Base-by-base conservation (phyloP, 2,329 filamentous ascomycete species). In the Aspergillus sp. region DNA sequence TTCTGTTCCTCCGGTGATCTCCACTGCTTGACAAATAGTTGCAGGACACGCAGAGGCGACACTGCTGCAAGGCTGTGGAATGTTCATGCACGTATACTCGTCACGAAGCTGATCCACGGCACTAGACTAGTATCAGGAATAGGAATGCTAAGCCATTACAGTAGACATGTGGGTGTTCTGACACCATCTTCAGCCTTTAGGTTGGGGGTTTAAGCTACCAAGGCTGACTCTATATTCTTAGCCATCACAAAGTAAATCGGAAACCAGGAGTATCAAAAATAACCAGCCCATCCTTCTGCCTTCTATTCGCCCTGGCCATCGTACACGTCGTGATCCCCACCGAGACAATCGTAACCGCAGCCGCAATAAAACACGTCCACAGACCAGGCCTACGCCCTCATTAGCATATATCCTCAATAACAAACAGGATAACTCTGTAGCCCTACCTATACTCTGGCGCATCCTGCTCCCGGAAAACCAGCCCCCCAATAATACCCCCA, bases 401-500 rank as follows among this genome's bases (percentile, higher is more conserved):
- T 49, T 12, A 49, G 17, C 45, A 48, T 9, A 8, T 2, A 4
- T 33, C 3, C 15, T 4, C 4, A 3, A 6, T 27, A 49, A 31
- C 19, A 44, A 14, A 9, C 23, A 24, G 6, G 9, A 31, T 8
- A 3, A 31, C 4, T 8, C 7, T 31, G 3, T 23, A 17, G 8
- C 58, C 60, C 35, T 12, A 58, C 55, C 40, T 41, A 50, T 61
- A 63, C 12, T 21, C 49, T 14, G 58, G 61, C 43, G 41, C 41
- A 54, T 61, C 58, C 52, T 59, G 53, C 17, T 54, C 46, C 6
- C 61, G 50, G 40, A 60, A 64, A 3, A 60, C 55, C 15, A 60
- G 11, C 1, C 55, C 49, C 8, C 59, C 59, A 46, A 59, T 51
- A 23, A 63, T 49, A 9, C 61, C 63, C 3, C 61, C 62, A 1